phyloP scores from a whole-genome alignment of 108 stramenopile genomes.

The Cyclostephanos invisitatus region DNA sequence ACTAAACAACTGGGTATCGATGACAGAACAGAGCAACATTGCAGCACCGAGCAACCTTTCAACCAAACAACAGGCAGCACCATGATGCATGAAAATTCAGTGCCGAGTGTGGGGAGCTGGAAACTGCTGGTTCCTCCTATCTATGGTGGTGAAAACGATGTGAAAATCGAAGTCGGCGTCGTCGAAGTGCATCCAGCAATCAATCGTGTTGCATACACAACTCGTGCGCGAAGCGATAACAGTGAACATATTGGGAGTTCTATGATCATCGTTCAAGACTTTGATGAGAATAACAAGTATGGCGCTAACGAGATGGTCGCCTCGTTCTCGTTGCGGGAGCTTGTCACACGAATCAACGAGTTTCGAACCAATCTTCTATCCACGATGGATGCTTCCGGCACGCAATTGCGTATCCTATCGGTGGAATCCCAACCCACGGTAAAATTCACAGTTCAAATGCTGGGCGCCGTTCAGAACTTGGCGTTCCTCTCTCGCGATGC shows the following conservation, averaged over 20 bases:
- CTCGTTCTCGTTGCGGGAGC: conserved; percentile 25
- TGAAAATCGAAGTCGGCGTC: conserved; percentile 30
- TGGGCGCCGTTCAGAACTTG: conserved; percentile 39
- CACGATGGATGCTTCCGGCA: neutral
- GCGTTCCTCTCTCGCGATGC: conserved; percentile 39
- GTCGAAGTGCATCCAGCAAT: conserved; percentile 34
- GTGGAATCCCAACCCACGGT: neutral
- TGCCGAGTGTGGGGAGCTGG: neutral
- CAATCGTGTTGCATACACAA: conserved; percentile 35
- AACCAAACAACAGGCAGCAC: neutral
- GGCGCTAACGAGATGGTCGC: conserved; percentile 1
- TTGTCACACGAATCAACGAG: conserved; percentile 12
- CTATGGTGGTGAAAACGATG: neutral
- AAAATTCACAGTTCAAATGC: conserved; percentile 1
- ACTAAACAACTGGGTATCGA: too few relatives aligned
- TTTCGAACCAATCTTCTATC: conserved; percentile 5
- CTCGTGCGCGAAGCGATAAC: conserved; percentile 17
- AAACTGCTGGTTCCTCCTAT: neutral
- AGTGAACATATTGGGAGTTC: conserved; percentile 23
- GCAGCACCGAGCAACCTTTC: too few relatives aligned
- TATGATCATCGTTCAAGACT: conserved; percentile 35
- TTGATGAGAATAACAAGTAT: conserved; percentile 6
- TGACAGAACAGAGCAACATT: too few relatives aligned
- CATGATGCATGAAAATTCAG: neutral
- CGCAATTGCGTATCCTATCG: neutral